phyloP scores from a whole-genome alignment of 2,329 filamentous ascomycete genomes.

The Chalaropsis ovoidea region DNA sequence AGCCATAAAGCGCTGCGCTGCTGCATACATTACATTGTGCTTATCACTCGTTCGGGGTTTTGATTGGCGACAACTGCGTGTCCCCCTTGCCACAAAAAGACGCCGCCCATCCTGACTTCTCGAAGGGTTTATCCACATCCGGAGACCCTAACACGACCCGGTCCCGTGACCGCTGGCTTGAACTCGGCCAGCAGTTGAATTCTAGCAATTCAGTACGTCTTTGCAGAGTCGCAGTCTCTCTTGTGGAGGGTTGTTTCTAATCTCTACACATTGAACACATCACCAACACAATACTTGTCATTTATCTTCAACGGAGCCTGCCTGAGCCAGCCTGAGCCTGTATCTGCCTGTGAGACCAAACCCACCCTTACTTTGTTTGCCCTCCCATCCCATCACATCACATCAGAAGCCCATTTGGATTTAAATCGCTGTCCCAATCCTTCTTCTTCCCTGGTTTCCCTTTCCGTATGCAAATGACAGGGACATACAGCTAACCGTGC shows the following conservation, averaged over 20 bases:
- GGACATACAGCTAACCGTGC: conserved; percentile 12
- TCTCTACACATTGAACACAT: not conserved
- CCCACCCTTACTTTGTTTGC: not conserved
- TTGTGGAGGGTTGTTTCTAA: no score
- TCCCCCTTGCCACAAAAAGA: not conserved
- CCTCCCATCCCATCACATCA: not conserved
- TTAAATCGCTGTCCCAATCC: conserved; percentile 5
- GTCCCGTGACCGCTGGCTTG: not conserved
- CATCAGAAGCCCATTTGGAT: not conserved
- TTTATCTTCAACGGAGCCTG: no score
- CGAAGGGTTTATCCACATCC: not conserved
- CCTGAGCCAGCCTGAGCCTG: no score
- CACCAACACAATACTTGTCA: no score
- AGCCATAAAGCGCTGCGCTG: not conserved
- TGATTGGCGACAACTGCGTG: not conserved
- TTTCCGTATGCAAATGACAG: conserved; percentile 3
- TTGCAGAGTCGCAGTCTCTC: no score
- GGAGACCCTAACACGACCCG: not conserved
- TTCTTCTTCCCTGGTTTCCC: not conserved
- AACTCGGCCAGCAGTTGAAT: no score
- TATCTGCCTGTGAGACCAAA: not conserved
- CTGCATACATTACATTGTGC: not conserved
- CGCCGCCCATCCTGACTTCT: no score
- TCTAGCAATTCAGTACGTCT: no score
- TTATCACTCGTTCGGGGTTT: not conserved